phyloP scores from a whole-genome alignment of 2,329 filamentous ascomycete genomes.

The Magnaporthiopsis rhizophila region DNA sequence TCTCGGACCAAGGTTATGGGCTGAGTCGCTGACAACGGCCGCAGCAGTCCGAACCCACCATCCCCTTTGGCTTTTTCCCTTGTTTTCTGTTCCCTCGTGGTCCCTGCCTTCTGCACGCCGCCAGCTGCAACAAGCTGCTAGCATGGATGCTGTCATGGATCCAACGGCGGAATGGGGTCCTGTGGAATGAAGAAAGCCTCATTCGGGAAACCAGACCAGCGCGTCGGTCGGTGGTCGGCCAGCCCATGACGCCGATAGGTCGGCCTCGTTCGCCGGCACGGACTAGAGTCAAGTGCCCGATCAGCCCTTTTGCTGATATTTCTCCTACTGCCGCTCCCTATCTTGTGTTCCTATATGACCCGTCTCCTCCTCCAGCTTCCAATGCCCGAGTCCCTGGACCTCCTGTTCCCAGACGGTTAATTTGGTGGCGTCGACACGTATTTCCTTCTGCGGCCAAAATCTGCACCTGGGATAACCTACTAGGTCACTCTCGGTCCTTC shows the following conservation, averaged over 20 bases:
- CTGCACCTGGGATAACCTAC: neutral
- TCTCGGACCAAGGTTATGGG: too few relatives aligned
- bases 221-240: neutral
- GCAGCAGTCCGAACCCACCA: too few relatives aligned
- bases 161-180: neutral
- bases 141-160: neutral
- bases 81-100: neutral
- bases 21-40: neutral
- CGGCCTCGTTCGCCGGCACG: constrained; percentile 1
- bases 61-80: neutral
- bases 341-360: neutral
- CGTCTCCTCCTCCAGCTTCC: too few relatives aligned
- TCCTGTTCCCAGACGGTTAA: neutral
- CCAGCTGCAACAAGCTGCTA: too few relatives aligned
- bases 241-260: neutral
- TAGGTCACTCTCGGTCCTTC: neutral
- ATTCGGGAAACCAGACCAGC: neutral
- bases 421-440: neutral
- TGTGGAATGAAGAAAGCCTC: neutral
- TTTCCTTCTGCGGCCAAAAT: neutral
- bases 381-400: neutral
- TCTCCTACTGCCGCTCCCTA: neutral
- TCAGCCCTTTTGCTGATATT: neutral
- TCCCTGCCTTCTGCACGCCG: neutral
- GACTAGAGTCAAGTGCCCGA: neutral